Conservation (phyloP, 1,284 basidiomycete species). For the Ganoderma multipileum region DNA sequence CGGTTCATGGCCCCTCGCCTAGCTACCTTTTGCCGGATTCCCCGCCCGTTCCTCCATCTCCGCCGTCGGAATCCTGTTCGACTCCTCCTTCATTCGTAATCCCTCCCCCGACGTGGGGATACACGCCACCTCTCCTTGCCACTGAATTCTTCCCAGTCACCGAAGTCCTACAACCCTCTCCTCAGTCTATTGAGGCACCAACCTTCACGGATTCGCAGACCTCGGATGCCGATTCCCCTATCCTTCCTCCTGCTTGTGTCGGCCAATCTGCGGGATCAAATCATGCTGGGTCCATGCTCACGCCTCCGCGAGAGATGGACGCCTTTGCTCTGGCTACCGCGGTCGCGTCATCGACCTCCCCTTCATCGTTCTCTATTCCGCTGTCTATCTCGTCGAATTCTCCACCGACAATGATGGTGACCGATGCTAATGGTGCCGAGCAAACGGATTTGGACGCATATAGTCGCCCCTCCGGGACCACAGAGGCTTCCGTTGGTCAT, state of each 20-base stretch:
- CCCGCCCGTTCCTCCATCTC: constrained; percentile 22
- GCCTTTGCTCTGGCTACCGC: constrained; percentile 38
- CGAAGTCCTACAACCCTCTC: constrained; percentile 13
- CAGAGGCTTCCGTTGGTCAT: constrained; percentile 18
- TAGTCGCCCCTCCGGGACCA: constrained; percentile 8
- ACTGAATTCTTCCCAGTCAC: constrained; percentile 27
- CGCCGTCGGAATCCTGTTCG: constrained; percentile 15
- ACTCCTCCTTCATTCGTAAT: constrained; percentile 17
- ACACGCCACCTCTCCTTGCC: constrained; percentile 13
- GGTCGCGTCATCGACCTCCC: constrained; percentile 25
- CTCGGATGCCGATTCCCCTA: constrained; percentile 36
- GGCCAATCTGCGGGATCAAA: constrained; percentile 6
- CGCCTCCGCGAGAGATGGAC: constrained; percentile 37
- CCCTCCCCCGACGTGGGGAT: constrained; percentile 4
- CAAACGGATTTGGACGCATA: neutral
- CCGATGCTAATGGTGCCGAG: neutral
- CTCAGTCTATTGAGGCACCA: constrained; percentile 4
- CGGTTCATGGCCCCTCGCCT: constrained; percentile 23
- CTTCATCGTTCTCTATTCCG: constrained; percentile 35
- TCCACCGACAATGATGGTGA: neutral
- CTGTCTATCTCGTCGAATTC: constrained; percentile 32
- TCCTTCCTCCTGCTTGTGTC: constrained; percentile 33
- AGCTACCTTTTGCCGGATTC: constrained; percentile 22
- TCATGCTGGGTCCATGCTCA: neutral
- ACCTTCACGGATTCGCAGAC: constrained; percentile 16